These are phyloP conservation scores for Phalaenopsis hybrid DNA, from an alignment of 116 monocot species.

Conservation along the genomic window DNA sequence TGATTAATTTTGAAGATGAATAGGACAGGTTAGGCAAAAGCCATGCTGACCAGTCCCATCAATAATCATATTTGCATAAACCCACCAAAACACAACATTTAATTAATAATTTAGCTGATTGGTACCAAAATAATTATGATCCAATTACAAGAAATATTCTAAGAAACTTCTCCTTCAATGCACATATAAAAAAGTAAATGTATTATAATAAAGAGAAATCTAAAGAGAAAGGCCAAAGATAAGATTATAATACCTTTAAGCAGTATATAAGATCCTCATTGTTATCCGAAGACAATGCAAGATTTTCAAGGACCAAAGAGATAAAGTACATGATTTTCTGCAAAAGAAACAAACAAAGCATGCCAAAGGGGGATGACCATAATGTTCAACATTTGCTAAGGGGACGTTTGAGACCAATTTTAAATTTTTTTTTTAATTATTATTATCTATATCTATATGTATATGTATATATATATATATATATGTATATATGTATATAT, in stretches of 20 bases:
- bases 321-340: conserved; percentile 98
- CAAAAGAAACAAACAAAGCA: conserved; percentile 6
- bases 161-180: not conserved
- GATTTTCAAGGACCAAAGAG: conserved; percentile 86
- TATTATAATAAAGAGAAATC: not conserved
- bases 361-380: not conserved
- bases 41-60: not conserved
- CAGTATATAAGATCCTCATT: conserved; percentile 95
- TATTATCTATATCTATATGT: no score
- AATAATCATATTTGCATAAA: not conserved
- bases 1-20: conserved; percentile 2
- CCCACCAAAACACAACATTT: not conserved
- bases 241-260: conserved; percentile 59
- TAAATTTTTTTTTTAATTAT: no score
- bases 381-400: not conserved
- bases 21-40: not conserved
- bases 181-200: not conserved
- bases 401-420: no score
- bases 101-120: not conserved
- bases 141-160: not conserved
- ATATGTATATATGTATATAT: no score
- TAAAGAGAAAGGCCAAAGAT: not conserved
- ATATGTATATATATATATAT: no score
- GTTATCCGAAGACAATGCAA: conserved; percentile 77
- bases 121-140: not conserved